Evolutionary conservation across 2,329 filamentous ascomycete genomes (phyloP), one percentile per base, ranked within the genome.

Genomic region (Shiraia bambusicola): DNA sequence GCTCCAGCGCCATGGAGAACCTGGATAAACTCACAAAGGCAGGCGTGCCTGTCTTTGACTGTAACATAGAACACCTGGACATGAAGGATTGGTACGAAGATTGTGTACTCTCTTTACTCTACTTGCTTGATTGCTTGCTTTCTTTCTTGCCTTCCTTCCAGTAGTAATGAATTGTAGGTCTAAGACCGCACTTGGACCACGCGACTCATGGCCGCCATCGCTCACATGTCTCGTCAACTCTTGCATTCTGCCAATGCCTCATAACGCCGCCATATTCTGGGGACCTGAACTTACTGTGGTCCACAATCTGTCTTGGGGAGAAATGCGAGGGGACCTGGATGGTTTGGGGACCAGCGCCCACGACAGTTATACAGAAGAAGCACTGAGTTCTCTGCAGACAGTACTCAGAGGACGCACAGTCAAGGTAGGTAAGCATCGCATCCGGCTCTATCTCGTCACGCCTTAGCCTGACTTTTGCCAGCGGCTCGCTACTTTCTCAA

Each of bases 211-310:
- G 71, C 60, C 69, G 0, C n/a, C 44, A 3, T 30, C 63, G 1
- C 58, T 68, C 25, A 53, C 41, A 36, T 58, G 53, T 34, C 59
- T 67, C 33, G 58, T 66, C 33, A 58, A 61, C 45, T 54, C 58
- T 11, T 72, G 69, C 19, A 48, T 73, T 13, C 56, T 69, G 13
- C 65, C 70, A 10, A 63, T 75, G 34, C 58, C 66, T 9, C 70
- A 74, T 44, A 67, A 69, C 9, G 55, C 69, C 3, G 70, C 69
- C 29, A 59, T 75, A 15, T 72, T 72, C 49, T 74, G 71, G 71
- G 67, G 66, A 12, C 47, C 62, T 8, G 59, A 69, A 9, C 54
- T 71, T 15, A 46, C 59, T 8, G 58, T 70, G 10, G 54, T 73
- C 6, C 66, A 72, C 50, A 75, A 75, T 42, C 37, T 69, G 11